Conservation (phyloP, 352 stramenopile species). For the Phytophthora rubi region DNA sequence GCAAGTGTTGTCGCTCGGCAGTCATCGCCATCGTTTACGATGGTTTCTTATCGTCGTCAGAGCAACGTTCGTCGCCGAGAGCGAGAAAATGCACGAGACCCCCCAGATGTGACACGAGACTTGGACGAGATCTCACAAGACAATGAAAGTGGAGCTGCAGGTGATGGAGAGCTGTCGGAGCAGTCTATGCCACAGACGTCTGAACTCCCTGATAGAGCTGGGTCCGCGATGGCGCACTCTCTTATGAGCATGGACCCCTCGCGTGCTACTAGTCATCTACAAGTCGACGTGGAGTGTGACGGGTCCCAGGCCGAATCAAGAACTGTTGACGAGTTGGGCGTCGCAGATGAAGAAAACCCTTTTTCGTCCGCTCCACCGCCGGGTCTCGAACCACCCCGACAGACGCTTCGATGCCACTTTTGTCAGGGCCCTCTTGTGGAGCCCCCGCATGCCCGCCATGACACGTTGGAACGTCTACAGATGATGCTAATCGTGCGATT, state of each 20-base stretch:
- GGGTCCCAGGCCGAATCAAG: neutral
- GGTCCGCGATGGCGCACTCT: neutral
- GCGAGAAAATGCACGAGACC: neutral
- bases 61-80: neutral
- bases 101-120: neutral
- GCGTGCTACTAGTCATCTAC: neutral
- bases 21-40: slow-evolving; percentile 32
- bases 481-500: slow-evolving; percentile 4
- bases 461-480: slow-evolving; percentile 3
- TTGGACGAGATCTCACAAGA: neutral
- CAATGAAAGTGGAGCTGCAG: neutral
- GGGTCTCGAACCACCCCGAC: neutral
- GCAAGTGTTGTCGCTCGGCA: slow-evolving; percentile 34
- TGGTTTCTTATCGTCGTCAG: slow-evolving; percentile 41
- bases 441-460: neutral
- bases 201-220: neutral
- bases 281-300: neutral
- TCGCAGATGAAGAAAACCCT: neutral
- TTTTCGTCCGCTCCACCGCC: neutral
- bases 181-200: neutral
- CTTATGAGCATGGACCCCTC: neutral
- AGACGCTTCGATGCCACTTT: neutral
- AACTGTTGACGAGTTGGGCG: neutral
- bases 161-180: neutral
- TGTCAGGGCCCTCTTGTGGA: neutral